Evolutionary conservation across 345 rosid species (phyloP), one percentile per base, ranked within the genome.

Genomic region (Euphorbia tirucalli): DNA sequence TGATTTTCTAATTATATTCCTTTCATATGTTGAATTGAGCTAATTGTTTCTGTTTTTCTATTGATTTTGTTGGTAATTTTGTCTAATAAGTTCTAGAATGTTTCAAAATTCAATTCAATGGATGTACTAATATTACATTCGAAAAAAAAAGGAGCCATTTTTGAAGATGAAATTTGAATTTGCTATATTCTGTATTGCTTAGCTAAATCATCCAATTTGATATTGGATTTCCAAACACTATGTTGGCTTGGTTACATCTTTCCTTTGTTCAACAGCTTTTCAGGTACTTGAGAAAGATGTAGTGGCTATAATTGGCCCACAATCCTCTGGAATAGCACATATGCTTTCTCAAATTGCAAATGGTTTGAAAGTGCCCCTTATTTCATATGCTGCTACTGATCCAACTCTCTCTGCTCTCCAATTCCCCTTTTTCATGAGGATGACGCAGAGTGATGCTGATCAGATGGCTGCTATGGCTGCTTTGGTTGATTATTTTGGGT

Each of bases 301-400:
- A 44, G 93, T 87, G 74, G 89, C 95, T 28, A 73, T 93, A 65
- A 83, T 91, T 25, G 97, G 98, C 37, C 93, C 98, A 18, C 85
- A 83, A 73, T 90, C 96, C 55, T 91, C 97, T 49, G 78, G 84
- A 28, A 81, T 90, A 56, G 98, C 98, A 77, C 97, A 88, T 74
- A 85, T 82, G 77, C 49, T 89, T 70, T 83, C 96, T 14, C 75
- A 75, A 71, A 76, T 90, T 21, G 92, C 84, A 18, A 85, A 85
- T 71, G 85, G 88, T 37, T 88, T 93, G 55, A 85, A 86, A 57
- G 81, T 93, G 64, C 98, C 98, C 27, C 88, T 87, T 22, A 56
- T 93, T 66, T 93, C 98, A 24, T 91, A 79, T 76, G 94, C 90
- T 44, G 94, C 98, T 70, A 91, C 97, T 64, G 97, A 93, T 82